Base-by-base conservation (phyloP, 1,139 yeast species). In the Hanseniaspora gamundiae region DNA sequence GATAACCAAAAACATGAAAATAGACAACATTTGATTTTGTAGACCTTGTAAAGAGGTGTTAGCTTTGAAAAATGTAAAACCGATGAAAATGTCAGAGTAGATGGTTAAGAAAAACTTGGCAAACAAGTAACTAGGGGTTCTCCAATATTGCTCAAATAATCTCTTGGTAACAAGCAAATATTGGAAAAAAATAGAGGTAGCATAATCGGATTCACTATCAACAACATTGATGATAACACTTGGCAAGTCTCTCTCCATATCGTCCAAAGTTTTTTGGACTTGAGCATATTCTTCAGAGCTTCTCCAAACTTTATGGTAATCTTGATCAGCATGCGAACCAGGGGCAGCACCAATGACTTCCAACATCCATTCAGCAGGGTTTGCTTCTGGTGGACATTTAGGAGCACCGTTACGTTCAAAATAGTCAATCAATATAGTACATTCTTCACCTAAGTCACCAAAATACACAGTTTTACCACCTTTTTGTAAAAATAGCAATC, bases 341-440 rank as follows among this genome's bases (percentile, higher is more conserved):
- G 91, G 88, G 31, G 88, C 91, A 44, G 88, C 88, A 48, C 91
- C 88, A 62, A 81, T 80, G 45, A 80, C 85, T 47, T 78, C 80
- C 55, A 81, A 68, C 87, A 81, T 82, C 86, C 88, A 82, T 60
- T 82, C 93, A 16, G 91, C 91, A 19, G 93, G 93, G 55, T 81
- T 81, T 19, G 85, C 87, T 39, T 71, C 73, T 27, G 71, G 65
- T 3, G 88, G 86, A 63, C 83, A 78, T 42, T 60, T 60, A 45
- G 76, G 74, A 19, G 85, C 79, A 28, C 86, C 87, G 51, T 79
- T 62, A 29, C 62, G 59, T 56, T 80, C 87, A 58, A 80, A 81
- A 59, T 80, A 80, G 49, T 69, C 58, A 43, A 77, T 71, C 55
- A 80, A 64, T 4, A 72, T 66, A 33, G 54, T 52, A 38, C 80